phyloP scores from a whole-genome alignment of 2,329 filamentous ascomycete species.

The Neophaeococcomyces aloes region DNA sequence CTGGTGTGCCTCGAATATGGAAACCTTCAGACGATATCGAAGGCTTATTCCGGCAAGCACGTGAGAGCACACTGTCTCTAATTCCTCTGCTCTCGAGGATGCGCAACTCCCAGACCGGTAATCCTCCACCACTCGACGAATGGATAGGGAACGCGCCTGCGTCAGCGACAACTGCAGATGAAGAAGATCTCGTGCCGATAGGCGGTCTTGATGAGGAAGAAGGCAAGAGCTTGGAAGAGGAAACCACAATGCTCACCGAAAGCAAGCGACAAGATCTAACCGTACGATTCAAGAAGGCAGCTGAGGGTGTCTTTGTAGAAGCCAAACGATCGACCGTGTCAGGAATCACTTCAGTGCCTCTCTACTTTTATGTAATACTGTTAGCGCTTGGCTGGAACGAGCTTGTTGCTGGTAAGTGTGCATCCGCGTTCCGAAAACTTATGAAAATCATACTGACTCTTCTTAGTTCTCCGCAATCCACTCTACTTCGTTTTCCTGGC shows the following conservation, averaged over 20 bases:
- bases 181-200: conserved; percentile 80
- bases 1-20: conserved; percentile 92
- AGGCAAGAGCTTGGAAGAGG: conserved; percentile 86
- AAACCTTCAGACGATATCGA: conserved; percentile 94
- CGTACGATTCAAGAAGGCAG: conserved; percentile 94
- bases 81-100: conserved; percentile 85
- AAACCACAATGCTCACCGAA: conserved; percentile 90
- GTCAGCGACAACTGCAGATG: conserved; percentile 67
- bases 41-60: conserved; percentile 80
- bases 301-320: conserved; percentile 94
- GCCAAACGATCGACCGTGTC: conserved; percentile 95
- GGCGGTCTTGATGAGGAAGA: conserved; percentile 92
- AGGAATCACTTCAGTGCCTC: conserved; percentile 81
- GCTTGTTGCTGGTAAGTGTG: conserved; percentile 82
- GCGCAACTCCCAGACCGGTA: conserved; percentile 59
- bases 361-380: conserved; percentile 87
- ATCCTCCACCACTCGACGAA: conserved; percentile 64
- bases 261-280: conserved; percentile 83
- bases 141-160: conserved; percentile 73
- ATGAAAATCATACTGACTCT: conserved; percentile 15
- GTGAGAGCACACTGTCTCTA: conserved; percentile 81
- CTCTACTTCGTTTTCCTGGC: conserved; percentile 84
- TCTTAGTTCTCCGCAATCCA: conserved; percentile 78
- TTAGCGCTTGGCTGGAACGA: conserved; percentile 98
- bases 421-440: too few relatives aligned